Percentiles rank a stretch among this genome's conserved stretches.
Conservation (phyloP, 2,329 filamentous ascomycete species). For the Curvularia sp. region DNA sequence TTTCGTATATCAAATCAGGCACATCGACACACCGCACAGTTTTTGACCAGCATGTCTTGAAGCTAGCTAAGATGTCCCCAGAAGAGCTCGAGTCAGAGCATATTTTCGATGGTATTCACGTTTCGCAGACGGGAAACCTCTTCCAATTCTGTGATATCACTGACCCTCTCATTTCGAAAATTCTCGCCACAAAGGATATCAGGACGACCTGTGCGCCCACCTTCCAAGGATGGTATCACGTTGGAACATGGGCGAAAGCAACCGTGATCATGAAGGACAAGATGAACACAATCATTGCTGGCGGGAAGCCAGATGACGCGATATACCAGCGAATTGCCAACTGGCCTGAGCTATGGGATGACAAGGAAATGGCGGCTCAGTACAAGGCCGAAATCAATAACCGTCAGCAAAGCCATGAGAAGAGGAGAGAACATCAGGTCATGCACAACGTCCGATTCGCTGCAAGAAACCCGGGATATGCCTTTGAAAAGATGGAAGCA, state of each 20-base stretch:
- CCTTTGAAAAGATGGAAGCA: constrained; percentile 43
- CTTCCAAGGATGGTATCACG: constrained; percentile 81
- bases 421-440: constrained; percentile 39
- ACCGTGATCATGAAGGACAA: constrained; percentile 90
- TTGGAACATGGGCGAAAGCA: constrained; percentile 80
- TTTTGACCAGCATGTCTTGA: constrained; percentile 37
- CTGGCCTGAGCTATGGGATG: constrained; percentile 47
- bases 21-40: constrained; percentile 33
- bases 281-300: constrained; percentile 59
- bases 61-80: constrained; percentile 31
- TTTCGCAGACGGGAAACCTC: constrained; percentile 81
- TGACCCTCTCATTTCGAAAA: constrained; percentile 72
- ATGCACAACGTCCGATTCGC: constrained; percentile 43
- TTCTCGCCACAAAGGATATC: constrained; percentile 69
- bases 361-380: constrained; percentile 37
- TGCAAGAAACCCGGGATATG: constrained; percentile 43
- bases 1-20: constrained; percentile 43
- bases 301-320: constrained; percentile 41
- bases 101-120: constrained; percentile 79
- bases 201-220: constrained; percentile 53
- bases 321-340: constrained; percentile 41
- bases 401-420: constrained; percentile 32
- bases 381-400: constrained; percentile 41
- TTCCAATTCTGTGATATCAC: constrained; percentile 95
- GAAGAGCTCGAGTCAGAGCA: constrained; percentile 57